Evolutionary conservation across 805 yeast species (phyloP).

Genomic region (Cyberlindnera xylosilytica): DNA sequence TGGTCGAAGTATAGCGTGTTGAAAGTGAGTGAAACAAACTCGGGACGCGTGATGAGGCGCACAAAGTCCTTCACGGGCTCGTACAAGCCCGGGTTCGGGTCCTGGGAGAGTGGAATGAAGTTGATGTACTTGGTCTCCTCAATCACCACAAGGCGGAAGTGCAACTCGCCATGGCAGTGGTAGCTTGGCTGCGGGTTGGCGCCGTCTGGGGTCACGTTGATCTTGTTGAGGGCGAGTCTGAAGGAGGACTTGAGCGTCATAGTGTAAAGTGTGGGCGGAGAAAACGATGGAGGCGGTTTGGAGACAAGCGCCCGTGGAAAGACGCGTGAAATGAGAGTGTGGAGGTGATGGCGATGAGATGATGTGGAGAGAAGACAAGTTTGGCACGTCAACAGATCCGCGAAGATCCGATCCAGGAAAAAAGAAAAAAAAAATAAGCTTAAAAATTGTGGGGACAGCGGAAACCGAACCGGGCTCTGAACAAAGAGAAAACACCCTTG

Average conservation of each 20-base stretch:
- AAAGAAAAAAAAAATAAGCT: background rate
- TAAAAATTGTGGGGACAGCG: no score
- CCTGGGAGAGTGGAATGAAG: conserved; percentile 11
- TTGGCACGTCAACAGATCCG: no score
- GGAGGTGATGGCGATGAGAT: background rate
- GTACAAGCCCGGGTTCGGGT: conserved; percentile 3
- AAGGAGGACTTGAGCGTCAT: conserved; percentile 21
- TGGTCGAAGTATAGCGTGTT: conserved; percentile 21
- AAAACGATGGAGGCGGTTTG: background rate
- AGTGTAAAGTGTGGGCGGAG: conserved; percentile 1
- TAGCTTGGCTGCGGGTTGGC: background rate
- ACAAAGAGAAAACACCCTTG: no score
- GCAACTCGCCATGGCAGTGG: conserved; percentile 6
- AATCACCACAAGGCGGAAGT: conserved; percentile 15
- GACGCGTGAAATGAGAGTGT: background rate
- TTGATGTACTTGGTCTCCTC: conserved; percentile 24
- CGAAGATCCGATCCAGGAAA: background rate
- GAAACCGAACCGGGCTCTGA: no score
- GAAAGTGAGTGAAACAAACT: conserved; percentile 26
- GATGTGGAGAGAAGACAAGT: background rate
- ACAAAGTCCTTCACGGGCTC: conserved; percentile 19
- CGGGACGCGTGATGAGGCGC: conserved; percentile 21
- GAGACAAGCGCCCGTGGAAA: background rate
- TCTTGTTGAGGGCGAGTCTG: conserved; percentile 20
- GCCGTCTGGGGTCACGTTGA: conserved; percentile 11